Base-by-base conservation (phyloP, 805 yeast genomes). In the Komagataella populi region DNA sequence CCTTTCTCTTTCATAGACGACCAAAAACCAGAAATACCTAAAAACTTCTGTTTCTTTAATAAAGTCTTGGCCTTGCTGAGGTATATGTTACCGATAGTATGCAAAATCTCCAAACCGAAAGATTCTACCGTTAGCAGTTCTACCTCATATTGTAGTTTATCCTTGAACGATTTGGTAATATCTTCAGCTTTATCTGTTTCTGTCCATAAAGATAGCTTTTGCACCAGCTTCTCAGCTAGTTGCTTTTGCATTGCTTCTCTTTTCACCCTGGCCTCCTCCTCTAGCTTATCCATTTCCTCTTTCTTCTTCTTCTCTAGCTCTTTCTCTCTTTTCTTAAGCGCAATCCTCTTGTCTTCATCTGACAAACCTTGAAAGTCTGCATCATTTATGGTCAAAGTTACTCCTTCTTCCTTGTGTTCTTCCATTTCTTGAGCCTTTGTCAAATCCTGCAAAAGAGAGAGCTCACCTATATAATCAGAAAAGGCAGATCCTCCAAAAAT, bases 401-500 rank as follows among this genome's bases (percentile, higher is more conserved):
- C 62, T 36, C 62, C 64, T 46, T 63, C 69, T 23, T 69, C 71
- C 39, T 62, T 65, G 39, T 74, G 76, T 44, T 71, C 79, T 51
- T 70, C 73, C 50, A 50, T n/a, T 55, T 52, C 62, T 53, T 53
- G 57, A 48, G 52, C 62, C 53, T 58, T 67, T 57, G 84, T 76
- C 62, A 93, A 68, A 58, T 89, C 95, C 59, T 79, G 80, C 61
- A 93, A 66, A 63, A 90, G 72, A 24, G 89, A 78, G 55, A 89
- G 69, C 63, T 93, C 96, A 4, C 99, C 99, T 59, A 91, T 87
- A 74, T 89, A 83, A 49, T 83, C 82, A 39, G 72, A 76, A 66
- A 90, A 89, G 1, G 93, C 95, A 52, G 85, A 95, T 49, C 96
- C 96, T 47, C 96, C 96, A 66, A 89, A 83, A 53, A 83, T 82